Evolutionary conservation across 495 filamentous ascomycete genomes (phyloP).

Genomic region (Filosporella fistucella): DNA sequence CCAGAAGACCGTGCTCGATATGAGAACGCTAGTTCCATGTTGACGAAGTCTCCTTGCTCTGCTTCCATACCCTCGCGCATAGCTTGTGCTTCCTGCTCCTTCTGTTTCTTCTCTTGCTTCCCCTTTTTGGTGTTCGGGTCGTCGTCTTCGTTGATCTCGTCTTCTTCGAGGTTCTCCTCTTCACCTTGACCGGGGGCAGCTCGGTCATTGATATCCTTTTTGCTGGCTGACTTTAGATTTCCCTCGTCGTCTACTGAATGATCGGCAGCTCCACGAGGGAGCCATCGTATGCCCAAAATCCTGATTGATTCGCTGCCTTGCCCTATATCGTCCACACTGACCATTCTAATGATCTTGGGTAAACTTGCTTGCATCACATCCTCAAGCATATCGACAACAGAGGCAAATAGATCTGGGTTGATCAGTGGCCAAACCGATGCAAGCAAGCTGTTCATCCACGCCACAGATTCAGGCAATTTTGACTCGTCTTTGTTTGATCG

Average conservation of each 20-base stretch:
- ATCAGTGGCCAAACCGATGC: constrained; percentile 62
- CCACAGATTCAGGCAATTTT: constrained; percentile 51
- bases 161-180: constrained; percentile 23
- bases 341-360: constrained; percentile 60
- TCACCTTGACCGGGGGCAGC: constrained; percentile 38
- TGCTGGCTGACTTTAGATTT: constrained; percentile 32
- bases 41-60: constrained; percentile 69
- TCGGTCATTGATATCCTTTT: constrained; percentile 42
- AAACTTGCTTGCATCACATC: constrained; percentile 69
- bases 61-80: constrained; percentile 64
- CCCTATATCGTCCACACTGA: constrained; percentile 64
- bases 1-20: constrained; percentile 56
- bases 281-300: constrained; percentile 61
- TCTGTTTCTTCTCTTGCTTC: constrained; percentile 22
- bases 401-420: constrained; percentile 65
- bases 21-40: constrained; percentile 65
- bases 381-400: constrained; percentile 59
- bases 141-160: constrained; percentile 28
- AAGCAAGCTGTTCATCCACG: constrained; percentile 64
- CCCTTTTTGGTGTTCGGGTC: constrained; percentile 25
- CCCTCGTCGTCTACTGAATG: constrained; percentile 52
- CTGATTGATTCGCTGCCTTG: constrained; percentile 62
- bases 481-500: constrained; percentile 29
- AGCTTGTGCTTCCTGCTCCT: constrained; percentile 38
- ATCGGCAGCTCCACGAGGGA: constrained; percentile 60